A percentile compares a stretch with the other conserved stretches of the same genome.
Conservation (phyloP, 768 basidiomycete genomes). For the Tephrocybe sp. region DNA sequence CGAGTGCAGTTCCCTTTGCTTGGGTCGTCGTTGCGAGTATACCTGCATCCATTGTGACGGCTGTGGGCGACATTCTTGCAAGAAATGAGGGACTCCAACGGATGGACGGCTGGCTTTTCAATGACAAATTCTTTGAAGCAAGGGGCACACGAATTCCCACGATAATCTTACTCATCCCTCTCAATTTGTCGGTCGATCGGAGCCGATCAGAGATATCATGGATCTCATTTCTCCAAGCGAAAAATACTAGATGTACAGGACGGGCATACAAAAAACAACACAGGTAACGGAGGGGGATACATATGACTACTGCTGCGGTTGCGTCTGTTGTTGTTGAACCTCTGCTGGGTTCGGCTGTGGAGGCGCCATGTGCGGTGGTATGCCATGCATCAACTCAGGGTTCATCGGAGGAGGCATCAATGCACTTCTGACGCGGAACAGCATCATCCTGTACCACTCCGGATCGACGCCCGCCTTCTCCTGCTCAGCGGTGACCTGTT, state of each 20-base stretch:
- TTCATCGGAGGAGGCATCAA: constrained; percentile 60
- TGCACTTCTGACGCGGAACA: constrained; percentile 71
- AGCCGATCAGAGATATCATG: neutral
- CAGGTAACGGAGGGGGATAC: neutral
- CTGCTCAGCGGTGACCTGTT: constrained; percentile 75
- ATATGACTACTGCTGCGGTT: constrained; percentile 4
- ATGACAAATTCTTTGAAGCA: constrained; percentile 5
- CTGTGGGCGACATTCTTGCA: constrained; percentile 58
- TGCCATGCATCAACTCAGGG: constrained; percentile 48
- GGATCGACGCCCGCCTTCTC: constrained; percentile 78
- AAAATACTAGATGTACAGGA: neutral
- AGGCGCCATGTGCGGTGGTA: constrained; percentile 39
- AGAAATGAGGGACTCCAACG: neutral
- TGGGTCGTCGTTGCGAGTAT: constrained; percentile 20
- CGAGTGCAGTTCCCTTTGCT: constrained; percentile 54
- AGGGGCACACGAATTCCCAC: constrained; percentile 2
- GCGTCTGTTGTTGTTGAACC: constrained; percentile 25
- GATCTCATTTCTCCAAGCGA: neutral
- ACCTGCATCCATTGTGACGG: constrained; percentile 36
- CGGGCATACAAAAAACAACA: neutral
- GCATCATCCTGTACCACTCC: constrained; percentile 87
- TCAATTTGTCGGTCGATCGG: constrained; percentile 3
- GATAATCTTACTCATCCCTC: constrained; percentile 9
- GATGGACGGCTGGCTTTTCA: too few relatives aligned
- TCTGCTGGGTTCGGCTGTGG: constrained; percentile 38